phyloP scores from a whole-genome alignment of 371 early-diverging fungal species.

The Mucor racemosus region DNA sequence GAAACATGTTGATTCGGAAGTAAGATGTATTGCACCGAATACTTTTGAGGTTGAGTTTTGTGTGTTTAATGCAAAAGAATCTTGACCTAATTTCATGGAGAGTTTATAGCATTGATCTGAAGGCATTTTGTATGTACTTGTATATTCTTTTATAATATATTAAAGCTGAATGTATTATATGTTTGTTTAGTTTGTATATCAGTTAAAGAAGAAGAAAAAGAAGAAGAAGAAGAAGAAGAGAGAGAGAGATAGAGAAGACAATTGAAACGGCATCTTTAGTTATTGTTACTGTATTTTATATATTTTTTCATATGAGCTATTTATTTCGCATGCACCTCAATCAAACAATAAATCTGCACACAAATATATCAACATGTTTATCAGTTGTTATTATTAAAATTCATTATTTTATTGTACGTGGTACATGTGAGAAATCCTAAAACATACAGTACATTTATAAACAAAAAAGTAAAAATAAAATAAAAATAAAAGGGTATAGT shows the following conservation, averaged over 20 bases:
- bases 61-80: conserved; percentile 14
- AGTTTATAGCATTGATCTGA: conserved; percentile 1
- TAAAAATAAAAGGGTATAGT: neutral
- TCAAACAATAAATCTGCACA: neutral
- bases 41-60: conserved; percentile 1
- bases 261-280: neutral
- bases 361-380: conserved; percentile 7
- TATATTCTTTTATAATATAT: no score
- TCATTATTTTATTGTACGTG: conserved; percentile 3
- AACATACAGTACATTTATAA: neutral
- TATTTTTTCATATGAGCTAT: conserved; percentile 4
- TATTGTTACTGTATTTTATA: neutral
- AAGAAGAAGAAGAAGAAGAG: neutral
- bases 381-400: conserved; percentile 7
- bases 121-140: neutral
- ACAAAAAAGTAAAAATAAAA: no score
- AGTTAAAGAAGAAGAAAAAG: no score
- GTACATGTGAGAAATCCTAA: conserved; percentile 2
- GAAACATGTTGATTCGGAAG: conserved; percentile 8
- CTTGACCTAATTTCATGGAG: conserved; percentile 15
- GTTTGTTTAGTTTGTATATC: neutral
- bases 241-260: neutral
- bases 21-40: conserved; percentile 6
- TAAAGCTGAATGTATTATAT: neutral
- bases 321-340: conserved; percentile 2